phyloP scores from a whole-genome alignment of 2,329 filamentous ascomycete species.

The Fusarium sp. region DNA sequence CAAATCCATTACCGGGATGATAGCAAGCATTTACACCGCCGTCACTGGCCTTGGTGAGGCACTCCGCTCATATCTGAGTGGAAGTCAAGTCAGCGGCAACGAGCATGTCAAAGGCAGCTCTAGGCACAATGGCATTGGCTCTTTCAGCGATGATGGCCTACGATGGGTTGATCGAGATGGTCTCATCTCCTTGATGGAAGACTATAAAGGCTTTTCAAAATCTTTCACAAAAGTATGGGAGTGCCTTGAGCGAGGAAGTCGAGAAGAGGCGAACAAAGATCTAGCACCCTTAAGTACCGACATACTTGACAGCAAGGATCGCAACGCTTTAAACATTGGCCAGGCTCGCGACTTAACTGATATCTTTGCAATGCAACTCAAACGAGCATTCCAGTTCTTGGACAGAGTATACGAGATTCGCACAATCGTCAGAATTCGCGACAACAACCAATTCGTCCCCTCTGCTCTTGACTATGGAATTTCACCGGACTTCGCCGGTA shows the following conservation, averaged over 20 bases:
- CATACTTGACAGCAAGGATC: constrained; percentile 42
- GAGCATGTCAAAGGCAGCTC: constrained; percentile 47
- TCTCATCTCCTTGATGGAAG: constrained; percentile 41
- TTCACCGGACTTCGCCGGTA: constrained; percentile 19
- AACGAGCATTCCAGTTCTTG: constrained; percentile 38
- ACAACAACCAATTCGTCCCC: constrained; percentile 44
- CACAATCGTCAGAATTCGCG: constrained; percentile 46
- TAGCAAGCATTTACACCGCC: constrained; percentile 45
- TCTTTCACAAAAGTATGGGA: constrained; percentile 40
- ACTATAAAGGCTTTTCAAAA: constrained; percentile 43
- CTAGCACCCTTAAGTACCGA: constrained; percentile 40
- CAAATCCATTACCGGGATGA: constrained; percentile 49
- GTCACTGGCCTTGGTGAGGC: constrained; percentile 46
- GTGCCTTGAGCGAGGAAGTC: constrained; percentile 30
- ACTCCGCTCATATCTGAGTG: constrained; percentile 42
- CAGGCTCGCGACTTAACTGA: constrained; percentile 39
- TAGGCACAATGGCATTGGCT: constrained; percentile 17
- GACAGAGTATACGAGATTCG: constrained; percentile 48
- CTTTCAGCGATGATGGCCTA: constrained; percentile 12
- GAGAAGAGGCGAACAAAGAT: constrained; percentile 45
- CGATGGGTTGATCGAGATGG: constrained; percentile 47
- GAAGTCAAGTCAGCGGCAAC: constrained; percentile 39
- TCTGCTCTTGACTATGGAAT: constrained; percentile 43
- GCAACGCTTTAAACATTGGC: constrained; percentile 22
- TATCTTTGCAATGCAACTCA: constrained; percentile 40